Base-by-base conservation (phyloP, 2,329 filamentous ascomycete species). In the Zasmidium cellare region DNA sequence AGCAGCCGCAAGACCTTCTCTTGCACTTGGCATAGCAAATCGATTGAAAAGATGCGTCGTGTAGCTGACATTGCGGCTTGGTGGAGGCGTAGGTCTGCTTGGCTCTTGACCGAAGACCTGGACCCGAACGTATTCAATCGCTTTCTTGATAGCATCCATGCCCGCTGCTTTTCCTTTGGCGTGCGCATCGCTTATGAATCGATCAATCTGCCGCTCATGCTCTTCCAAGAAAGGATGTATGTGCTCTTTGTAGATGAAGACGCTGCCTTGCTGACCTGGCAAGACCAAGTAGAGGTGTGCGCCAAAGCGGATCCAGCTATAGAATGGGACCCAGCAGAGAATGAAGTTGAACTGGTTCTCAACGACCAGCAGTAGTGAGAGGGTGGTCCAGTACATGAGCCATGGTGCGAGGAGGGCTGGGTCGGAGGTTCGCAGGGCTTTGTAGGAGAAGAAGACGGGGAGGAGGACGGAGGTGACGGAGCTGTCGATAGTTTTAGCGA, bases 311-410 rank as follows among this genome's bases (percentile, higher is more conserved):
- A 96, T 81, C 84, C 92, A 97, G 67, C 90, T 85, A 78, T 97
- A 99, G 76, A 97, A 96, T 2, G 94, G 94, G 38, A 97, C 80
- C 91, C 92, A 97, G 73, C 83, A 83, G 48, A 97, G 83, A 70
- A 97, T 87, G 77, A 93, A 96, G 69, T 88, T 86, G 56, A 89
- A 87, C 85, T 92, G 96, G 48, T 89, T 92, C 78, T 97, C 94
- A 75, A 87, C 85, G 61, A 94, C 84, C 56, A 92, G 82, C 68
- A 87, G 85, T 73, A 90, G 88, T 60, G 90, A 90, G 64, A 97
- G 84, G 22, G 96, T 91, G 60, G 96, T 91, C 89, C 93, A 99
- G 83, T 97, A 99, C 89, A 97, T 97, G 65, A 97, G 85, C 94
- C 94, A 99, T 87, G 93, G 93, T 63, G 91, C 91, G 59, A 97